Conservation (phyloP, 169 alveolate genomes). For the Eimeria mitis region DNA sequence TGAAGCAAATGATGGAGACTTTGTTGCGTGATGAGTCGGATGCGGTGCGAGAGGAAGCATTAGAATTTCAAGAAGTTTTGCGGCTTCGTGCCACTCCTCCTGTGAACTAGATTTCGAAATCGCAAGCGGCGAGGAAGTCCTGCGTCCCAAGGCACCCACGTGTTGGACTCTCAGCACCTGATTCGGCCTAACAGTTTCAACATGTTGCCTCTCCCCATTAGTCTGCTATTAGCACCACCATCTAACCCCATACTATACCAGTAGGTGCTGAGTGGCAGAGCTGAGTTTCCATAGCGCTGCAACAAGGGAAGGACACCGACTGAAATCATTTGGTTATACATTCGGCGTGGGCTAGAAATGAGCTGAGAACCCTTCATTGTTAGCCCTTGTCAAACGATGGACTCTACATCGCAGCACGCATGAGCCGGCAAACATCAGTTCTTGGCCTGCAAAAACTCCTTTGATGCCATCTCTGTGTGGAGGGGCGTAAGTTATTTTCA, state of each 20-base stretch:
- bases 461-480: not conserved
- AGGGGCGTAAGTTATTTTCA: not conserved
- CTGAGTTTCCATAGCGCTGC: not conserved
- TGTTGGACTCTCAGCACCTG: not conserved
- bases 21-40: slow-evolving; percentile 2
- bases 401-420: not conserved
- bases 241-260: not conserved
- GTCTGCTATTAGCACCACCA: not conserved
- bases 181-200: not conserved
- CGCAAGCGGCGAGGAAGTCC: not conserved
- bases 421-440: not conserved
- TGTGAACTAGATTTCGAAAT: not conserved
- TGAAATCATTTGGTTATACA: not conserved
- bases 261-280: not conserved
- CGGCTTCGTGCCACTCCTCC: not conserved
- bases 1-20: slow-evolving; percentile 49
- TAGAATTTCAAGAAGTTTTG: not conserved
- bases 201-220: not conserved
- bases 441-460: not conserved
- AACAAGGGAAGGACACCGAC: not conserved
- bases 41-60: slow-evolving; percentile 58
- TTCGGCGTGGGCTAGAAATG: not conserved
- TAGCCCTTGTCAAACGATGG: not conserved
- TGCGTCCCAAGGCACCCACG: not conserved
- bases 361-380: not conserved